Evolutionary conservation across 2,329 filamentous ascomycete species (phyloP), one percentile per base, ranked within the genome.

Genomic region (Aspergillus sp.): DNA sequence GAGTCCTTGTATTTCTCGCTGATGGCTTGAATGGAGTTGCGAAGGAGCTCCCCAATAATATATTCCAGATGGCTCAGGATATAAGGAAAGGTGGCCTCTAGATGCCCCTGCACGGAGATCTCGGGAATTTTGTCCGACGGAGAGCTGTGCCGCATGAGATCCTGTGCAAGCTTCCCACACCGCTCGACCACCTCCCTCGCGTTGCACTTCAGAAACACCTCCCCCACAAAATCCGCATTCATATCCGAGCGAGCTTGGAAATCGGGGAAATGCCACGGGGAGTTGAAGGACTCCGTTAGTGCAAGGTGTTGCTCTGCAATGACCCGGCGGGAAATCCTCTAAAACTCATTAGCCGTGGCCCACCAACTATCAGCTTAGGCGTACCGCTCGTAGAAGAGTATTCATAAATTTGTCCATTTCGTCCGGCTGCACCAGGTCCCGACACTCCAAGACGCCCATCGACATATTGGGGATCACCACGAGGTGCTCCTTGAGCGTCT

Each of bases 231-330:
- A 42, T 96, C 89, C 30, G 82, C 66, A 37, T 75, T 72, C n/a
- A 66, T 55, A 32, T 76, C 71, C 8, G 67, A 62, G 24, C 75
- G 71, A 24, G 80, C 72, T 44, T 80, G 81, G 3, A 82, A 78
- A 40, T 86, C 77, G 0, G 86, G 83, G 36, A 86, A 89, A 66
- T 94, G 88, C 76, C 84, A 88, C 2, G 84, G 81, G 0, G 84
- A 83, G 57, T 91, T 81, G 66, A 88, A 96, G 1, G 88, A 95
- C 47, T 96, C 88, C 4, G 88, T 94, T 12, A 98, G 72, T 7
- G 91, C 86, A 24, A 98, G 76, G 54, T 98, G 91, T 52, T 98
- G 91, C 61, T 98, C 91, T 20, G 91, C 91, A 53, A 98, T 98
- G 44, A 96, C 91, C 41, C 93, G 78, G 38, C 91, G 80, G 27